phyloP scores from a whole-genome alignment of 208 protist genomes.

The Leishmania aethiopica region DNA sequence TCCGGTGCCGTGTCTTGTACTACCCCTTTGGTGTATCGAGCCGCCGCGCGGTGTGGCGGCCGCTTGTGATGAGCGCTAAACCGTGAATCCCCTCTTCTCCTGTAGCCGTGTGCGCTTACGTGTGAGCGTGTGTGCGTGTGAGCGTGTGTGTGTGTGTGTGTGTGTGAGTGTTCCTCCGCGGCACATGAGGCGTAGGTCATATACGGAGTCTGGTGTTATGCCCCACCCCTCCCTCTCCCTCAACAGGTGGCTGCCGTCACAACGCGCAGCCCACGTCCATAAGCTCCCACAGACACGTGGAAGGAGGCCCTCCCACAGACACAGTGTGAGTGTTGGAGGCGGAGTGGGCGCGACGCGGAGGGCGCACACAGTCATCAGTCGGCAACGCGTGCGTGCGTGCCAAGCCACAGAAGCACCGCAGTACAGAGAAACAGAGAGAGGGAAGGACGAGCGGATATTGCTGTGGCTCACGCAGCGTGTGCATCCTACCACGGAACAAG shows the following conservation, averaged over 20 bases:
- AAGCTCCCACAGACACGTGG: too few species aligned
- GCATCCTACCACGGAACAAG: too few species aligned
- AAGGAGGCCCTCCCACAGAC: too few species aligned
- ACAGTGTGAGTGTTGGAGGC: neutral
- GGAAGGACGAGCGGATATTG: neutral
- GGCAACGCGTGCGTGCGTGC: neutral
- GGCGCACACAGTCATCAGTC: neutral
- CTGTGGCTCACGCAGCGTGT: too few species aligned
- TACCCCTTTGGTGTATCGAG: constrained; percentile 65
- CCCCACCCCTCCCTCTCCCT: neutral
- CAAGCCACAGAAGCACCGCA: neutral
- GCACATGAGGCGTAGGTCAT: too few species aligned
- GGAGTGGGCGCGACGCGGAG: neutral
- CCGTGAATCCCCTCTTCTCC: neutral
- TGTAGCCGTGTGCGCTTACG: neutral
- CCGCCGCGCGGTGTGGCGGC: constrained; percentile 48
- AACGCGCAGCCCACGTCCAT: too few species aligned
- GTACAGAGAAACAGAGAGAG: neutral
- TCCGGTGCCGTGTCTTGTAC: constrained; percentile 76
- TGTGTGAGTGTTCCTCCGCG: neutral
- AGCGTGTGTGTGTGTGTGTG: neutral
- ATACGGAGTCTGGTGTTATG: neutral
- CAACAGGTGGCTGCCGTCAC: too few species aligned
- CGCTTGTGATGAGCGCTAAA: constrained; percentile 29
- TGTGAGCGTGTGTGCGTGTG: neutral